Evolutionary conservation across 108 stramenopile genomes (phyloP).

Genomic region (Nitzschia sp.): DNA sequence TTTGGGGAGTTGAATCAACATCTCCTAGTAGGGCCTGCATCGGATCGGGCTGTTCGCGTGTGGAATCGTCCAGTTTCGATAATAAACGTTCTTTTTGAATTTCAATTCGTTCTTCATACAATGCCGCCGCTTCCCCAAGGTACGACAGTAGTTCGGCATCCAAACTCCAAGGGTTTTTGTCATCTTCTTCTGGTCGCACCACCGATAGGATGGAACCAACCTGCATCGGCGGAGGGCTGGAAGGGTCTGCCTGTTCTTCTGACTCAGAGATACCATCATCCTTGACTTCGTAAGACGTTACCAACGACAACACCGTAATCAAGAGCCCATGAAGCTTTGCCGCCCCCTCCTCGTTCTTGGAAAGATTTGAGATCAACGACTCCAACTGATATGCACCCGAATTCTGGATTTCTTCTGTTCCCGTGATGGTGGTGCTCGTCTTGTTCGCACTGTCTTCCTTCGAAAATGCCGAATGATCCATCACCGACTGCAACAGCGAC

Average conservation of each 20-base stretch:
- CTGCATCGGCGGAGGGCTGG: conserved; percentile 34
- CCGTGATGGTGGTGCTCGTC: neutral
- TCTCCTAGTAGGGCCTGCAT: too few species aligned
- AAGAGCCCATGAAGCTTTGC: conserved; percentile 42
- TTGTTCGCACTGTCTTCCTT: neutral
- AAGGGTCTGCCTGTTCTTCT: conserved; percentile 6
- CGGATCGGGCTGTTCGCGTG: neutral
- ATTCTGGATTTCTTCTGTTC: neutral
- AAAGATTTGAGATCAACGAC: conserved; percentile 56
- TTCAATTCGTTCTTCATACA: conserved; percentile 74
- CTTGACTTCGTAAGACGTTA: conserved; percentile 23
- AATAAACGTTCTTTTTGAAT: conserved; percentile 61
- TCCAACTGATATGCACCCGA: conserved; percentile 36
- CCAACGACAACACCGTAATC: conserved; percentile 57
- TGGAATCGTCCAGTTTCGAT: conserved; percentile 10
- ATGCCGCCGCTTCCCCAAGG: conserved; percentile 68
- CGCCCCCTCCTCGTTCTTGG: conserved; percentile 29
- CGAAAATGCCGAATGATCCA: conserved; percentile 41
- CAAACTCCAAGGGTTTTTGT: conserved; percentile 25
- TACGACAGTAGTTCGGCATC: conserved; percentile 52
- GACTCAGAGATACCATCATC: conserved; percentile 8
- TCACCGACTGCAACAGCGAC: conserved; percentile 33
- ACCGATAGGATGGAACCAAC: conserved; percentile 57
- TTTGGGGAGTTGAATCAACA: neutral
- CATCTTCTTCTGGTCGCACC: conserved; percentile 29